These are phyloP conservation scores for Pseudozyma pruni DNA, from an alignment of 1,284 basidiomycete genomes.

Conservation along the genomic window DNA sequence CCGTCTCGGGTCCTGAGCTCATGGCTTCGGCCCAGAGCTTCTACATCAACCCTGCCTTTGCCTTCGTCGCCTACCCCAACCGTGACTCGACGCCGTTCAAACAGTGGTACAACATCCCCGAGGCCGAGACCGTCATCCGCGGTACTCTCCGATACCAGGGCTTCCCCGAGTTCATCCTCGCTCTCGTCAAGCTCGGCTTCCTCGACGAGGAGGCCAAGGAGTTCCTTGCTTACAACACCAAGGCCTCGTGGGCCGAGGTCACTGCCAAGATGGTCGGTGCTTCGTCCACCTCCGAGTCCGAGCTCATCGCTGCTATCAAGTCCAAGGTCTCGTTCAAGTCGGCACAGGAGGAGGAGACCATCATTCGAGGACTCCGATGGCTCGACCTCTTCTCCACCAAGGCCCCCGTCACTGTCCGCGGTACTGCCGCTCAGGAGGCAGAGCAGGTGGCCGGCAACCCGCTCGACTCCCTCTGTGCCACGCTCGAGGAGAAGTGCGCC, in stretches of 20 bases:
- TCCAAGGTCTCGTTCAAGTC: slow-evolving; percentile 53
- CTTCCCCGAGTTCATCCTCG: slow-evolving; percentile 95
- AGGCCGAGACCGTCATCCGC: slow-evolving; percentile 89
- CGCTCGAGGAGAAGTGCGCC: slow-evolving; percentile 89
- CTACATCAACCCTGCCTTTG: slow-evolving; percentile 94
- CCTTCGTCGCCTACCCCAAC: slow-evolving; percentile 98
- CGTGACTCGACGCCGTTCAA: slow-evolving; percentile 91
- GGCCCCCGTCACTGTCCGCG: slow-evolving; percentile 70
- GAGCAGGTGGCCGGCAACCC: slow-evolving; percentile 80
- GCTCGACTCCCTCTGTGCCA: slow-evolving; percentile 92
- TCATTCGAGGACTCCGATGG: slow-evolving; percentile 76
- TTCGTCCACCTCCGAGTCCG: slow-evolving; percentile 73
- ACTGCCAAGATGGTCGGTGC: slow-evolving; percentile 82
- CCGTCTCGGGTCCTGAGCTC: slow-evolving; percentile 63
- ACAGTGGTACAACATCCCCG: slow-evolving; percentile 86
- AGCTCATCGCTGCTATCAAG: slow-evolving; percentile 55
- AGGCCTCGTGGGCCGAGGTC: slow-evolving; percentile 73
- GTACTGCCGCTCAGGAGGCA: slow-evolving; percentile 70
- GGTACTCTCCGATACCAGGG: slow-evolving; percentile 97
- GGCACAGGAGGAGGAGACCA: slow-evolving; percentile 53
- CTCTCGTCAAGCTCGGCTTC: slow-evolving; percentile 88
- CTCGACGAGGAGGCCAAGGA: slow-evolving; percentile 80
- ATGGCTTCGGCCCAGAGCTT: slow-evolving; percentile 80
- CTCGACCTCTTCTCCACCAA: slow-evolving; percentile 84
- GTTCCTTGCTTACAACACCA: slow-evolving; percentile 71